phyloP scores from a whole-genome alignment of 495 filamentous ascomycete genomes.

The Penicillium manginii region DNA sequence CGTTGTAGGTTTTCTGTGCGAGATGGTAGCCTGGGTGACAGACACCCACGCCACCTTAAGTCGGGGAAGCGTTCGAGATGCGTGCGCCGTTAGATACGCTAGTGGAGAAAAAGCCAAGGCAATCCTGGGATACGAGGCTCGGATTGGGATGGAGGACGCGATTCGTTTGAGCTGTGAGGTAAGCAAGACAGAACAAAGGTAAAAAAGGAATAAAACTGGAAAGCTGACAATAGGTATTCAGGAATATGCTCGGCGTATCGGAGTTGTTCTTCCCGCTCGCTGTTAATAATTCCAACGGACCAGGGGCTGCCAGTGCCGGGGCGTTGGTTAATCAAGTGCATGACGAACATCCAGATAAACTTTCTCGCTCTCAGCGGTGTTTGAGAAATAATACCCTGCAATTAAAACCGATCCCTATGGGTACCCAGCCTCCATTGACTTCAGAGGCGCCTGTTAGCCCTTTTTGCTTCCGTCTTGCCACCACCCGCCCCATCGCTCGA shows the following conservation, averaged over 20 bases:
- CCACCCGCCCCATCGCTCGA: neutral
- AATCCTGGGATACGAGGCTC: slow-evolving; percentile 62
- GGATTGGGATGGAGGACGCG: slow-evolving; percentile 58
- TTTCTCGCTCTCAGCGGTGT: slow-evolving; percentile 8
- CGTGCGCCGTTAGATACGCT: slow-evolving; percentile 55
- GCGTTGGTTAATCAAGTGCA: neutral
- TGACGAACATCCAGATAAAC: slow-evolving; percentile 18
- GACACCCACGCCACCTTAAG: slow-evolving; percentile 54
- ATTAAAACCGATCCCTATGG: slow-evolving; percentile 18
- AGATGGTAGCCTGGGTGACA: slow-evolving; percentile 55
- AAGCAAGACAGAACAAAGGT: slow-evolving; percentile 17
- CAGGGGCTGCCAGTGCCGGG: neutral
- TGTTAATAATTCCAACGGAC: neutral
- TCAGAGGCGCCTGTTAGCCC: slow-evolving; percentile 16
- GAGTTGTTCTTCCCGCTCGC: slow-evolving; percentile 27
- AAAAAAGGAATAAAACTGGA: neutral
- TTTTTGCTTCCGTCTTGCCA: slow-evolving; percentile 8
- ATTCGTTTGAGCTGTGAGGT: slow-evolving; percentile 56
- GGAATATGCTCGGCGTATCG: slow-evolving; percentile 45
- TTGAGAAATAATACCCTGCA: slow-evolving; percentile 18
- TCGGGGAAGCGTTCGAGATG: slow-evolving; percentile 61
- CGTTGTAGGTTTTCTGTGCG: slow-evolving; percentile 49
- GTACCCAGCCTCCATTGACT: slow-evolving; percentile 9
- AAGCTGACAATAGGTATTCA: slow-evolving; percentile 16
- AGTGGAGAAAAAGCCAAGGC: slow-evolving; percentile 59